Conservation (phyloP, 106 monocot species). For the Acanthochlamys bracteata region DNA sequence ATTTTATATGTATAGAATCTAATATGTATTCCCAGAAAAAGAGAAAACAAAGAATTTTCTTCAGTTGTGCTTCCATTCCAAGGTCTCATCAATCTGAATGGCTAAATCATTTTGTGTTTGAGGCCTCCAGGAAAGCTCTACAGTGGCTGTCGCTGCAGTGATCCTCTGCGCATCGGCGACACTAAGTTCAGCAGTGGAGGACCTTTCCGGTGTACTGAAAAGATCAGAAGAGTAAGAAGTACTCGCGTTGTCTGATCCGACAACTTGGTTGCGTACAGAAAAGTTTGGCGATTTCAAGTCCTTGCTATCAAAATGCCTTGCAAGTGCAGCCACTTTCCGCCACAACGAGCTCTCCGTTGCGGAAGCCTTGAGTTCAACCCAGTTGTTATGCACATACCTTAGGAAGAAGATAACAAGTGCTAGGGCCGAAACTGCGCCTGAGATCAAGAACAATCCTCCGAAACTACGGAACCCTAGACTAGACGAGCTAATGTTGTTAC, state of each 20-base stretch:
- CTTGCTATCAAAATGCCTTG: constrained; percentile 10
- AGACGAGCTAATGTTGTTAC: constrained; percentile 20
- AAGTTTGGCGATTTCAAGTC: constrained; percentile 6
- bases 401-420: constrained; percentile 30
- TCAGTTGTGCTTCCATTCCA: not conserved
- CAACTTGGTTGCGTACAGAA: not conserved
- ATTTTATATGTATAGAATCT: too few species aligned
- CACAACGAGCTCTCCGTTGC: constrained; percentile 6
- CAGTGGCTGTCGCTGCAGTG: not conserved
- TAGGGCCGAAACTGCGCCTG: constrained; percentile 36
- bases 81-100: not conserved
- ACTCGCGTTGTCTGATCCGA: not conserved
- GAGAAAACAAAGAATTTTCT: too few species aligned
- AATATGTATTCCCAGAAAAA: too few species aligned
- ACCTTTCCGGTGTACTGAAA: not conserved
- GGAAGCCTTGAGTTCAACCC: constrained; percentile 8
- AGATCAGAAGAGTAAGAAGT: not conserved
- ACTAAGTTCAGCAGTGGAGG: not conserved
- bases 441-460: constrained; percentile 69
- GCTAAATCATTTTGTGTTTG: not conserved
- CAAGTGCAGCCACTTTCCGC: constrained; percentile 6
- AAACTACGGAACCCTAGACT: constrained; percentile 41
- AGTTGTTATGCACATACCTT: constrained; percentile 23
- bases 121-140: not conserved
- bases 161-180: not conserved